Evolutionary conservation across 257 asterid genomes (phyloP), one percentile per base, ranked within the genome.

Genomic region (Solanum dulcamara): DNA sequence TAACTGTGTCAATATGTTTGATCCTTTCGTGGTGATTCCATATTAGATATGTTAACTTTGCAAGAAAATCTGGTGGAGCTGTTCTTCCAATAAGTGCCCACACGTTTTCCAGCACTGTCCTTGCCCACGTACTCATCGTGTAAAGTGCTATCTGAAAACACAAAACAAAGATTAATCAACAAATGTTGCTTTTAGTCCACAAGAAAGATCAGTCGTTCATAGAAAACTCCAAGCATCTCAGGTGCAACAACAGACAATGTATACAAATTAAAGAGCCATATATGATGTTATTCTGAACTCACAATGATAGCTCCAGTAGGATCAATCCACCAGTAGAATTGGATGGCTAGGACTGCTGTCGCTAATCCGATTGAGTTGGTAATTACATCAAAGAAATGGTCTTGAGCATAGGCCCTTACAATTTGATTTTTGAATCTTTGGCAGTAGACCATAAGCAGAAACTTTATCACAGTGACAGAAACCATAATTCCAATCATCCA

Each of bases 401-500:
- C 99, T 88, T 94, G 98, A 13, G 99, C 98, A 83, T 96, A 96
- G 35, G 99, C 96, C 89, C 91, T 86, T 10, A 94, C 95, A 0
- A 96, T 94, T 87, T 92, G 96, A 86, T 93, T 93, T 86, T 93
- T 91, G 88, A 96, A 96, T 83, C 94, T 90, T 38, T 92, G 95
- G 88, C 98, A 96, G 75, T 96, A 96, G 6, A 94, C 2, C 98
- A 93, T 90, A 12, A 96, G 95, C 37, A 90, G 5, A 83, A 96
- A 94, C 92, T 96, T 96, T 85, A 96, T 92, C 12, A 77, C 91
- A 1, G 99, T 96, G 22, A 93, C 99, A 8, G 95, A 89, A n/a
- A 91, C 94, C 99, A 96, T 96, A 84, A 96, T 94, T 57, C 97
- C 98, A 28, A 96, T 93, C 93, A 94, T 93, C 99, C 99, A 96